Conservation (phyloP, 2,329 filamentous ascomycete genomes). For the Parastagonospora avenae region DNA sequence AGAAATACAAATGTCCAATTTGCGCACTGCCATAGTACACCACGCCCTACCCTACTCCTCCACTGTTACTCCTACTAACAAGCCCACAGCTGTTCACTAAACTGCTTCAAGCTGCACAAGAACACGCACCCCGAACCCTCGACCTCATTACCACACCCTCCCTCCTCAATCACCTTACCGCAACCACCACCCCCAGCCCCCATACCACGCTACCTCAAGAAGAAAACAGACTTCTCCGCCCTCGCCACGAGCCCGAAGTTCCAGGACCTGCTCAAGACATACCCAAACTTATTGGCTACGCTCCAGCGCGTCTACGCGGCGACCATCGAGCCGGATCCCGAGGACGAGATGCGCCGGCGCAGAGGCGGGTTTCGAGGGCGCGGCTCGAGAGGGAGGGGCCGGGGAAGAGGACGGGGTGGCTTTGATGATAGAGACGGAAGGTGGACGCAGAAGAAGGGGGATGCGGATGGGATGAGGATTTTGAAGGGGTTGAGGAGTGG, state of each 20-base stretch:
- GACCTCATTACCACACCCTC: slow-evolving; percentile 2
- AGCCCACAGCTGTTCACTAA: slow-evolving; percentile 34
- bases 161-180: slow-evolving; percentile 16
- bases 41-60: neutral
- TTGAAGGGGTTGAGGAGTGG: slow-evolving; percentile 33
- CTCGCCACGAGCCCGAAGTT: slow-evolving; percentile 36
- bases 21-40: slow-evolving; percentile 54
- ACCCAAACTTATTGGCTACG: slow-evolving; percentile 28
- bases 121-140: slow-evolving; percentile 19
- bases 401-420: slow-evolving; percentile 23
- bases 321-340: slow-evolving; percentile 40
- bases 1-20: slow-evolving; percentile 58
- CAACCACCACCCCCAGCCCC: slow-evolving; percentile 35
- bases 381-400: slow-evolving; percentile 18
- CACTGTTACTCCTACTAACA: slow-evolving; percentile 8
- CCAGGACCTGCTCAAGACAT: slow-evolving; percentile 30
- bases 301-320: slow-evolving; percentile 42
- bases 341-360: slow-evolving; percentile 23
- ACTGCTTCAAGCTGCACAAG: slow-evolving; percentile 41
- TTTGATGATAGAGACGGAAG: slow-evolving; percentile 14
- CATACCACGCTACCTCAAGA: slow-evolving; percentile 36
- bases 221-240: slow-evolving; percentile 38
- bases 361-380: slow-evolving; percentile 23
- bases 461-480: slow-evolving; percentile 35
- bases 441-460: slow-evolving; percentile 40